These are phyloP conservation scores for Elongisporangium senticosum DNA, from an alignment of 352 stramenopile genomes.

Conservation along the genomic window DNA sequence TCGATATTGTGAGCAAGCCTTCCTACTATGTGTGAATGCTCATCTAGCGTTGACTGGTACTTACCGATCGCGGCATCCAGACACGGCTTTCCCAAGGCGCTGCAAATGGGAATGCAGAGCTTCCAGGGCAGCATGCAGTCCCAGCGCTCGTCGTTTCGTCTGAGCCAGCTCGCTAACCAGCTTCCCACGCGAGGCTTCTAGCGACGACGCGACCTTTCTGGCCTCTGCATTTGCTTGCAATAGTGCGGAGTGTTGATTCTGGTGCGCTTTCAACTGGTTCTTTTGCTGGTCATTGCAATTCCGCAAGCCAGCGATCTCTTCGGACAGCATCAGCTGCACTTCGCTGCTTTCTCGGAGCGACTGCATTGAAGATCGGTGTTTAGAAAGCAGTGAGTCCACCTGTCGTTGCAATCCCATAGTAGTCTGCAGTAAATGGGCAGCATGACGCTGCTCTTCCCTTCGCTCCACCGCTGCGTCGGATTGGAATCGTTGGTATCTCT, in stretches of 20 bases:
- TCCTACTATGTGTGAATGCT: neutral
- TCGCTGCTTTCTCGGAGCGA: neutral
- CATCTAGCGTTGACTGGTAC: too few species aligned
- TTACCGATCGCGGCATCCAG: conserved; percentile 24
- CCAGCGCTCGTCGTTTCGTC: conserved; percentile 20
- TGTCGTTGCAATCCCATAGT: conserved; percentile 21
- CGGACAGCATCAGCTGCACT: conserved; percentile 8
- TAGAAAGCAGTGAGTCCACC: conserved; percentile 6
- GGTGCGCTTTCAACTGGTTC: conserved; percentile 8
- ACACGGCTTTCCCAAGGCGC: conserved; percentile 22
- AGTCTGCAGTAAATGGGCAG: conserved; percentile 23
- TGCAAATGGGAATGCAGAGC: conserved; percentile 28
- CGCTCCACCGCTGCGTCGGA: conserved; percentile 6
- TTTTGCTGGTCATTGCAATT: conserved; percentile 6
- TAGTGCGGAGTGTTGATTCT: conserved; percentile 19
- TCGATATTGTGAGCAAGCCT: neutral
- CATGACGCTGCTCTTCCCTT: conserved; percentile 20
- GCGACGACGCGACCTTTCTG: conserved; percentile 12
- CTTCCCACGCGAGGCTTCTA: conserved; percentile 29
- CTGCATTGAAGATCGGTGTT: conserved; percentile 1
- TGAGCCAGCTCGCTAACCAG: conserved; percentile 20
- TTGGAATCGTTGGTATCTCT: neutral
- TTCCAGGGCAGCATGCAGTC: conserved; percentile 25
- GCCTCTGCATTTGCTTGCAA: conserved; percentile 10
- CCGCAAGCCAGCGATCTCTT: conserved; percentile 11